Base-by-base conservation (phyloP, 1,284 basidiomycete species). In the Blastosporella zonata region DNA sequence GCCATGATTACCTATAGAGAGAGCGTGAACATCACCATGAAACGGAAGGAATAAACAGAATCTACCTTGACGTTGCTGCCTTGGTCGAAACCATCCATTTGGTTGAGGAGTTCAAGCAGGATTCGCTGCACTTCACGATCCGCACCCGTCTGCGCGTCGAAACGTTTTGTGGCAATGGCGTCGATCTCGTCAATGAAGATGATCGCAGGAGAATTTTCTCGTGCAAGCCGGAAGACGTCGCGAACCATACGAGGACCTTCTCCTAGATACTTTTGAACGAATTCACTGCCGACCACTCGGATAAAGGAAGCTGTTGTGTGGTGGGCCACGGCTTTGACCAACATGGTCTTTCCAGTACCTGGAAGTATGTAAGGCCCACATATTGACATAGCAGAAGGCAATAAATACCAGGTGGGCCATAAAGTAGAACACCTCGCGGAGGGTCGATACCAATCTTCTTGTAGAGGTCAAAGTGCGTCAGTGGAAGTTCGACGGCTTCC, bases 61-160 rank as follows among this genome's bases (percentile, higher is more conserved):
- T 58, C 70, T 64, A 92, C 94, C 83, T 99, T 99, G 66, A 99
- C 97, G 62, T 96, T 99, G 66, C 93, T 96, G 5, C 91, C 92
- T 69, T 99, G 97, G 69, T 99, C 97, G 71, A 99, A 99, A 56
- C 97, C 97, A 63, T 99, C 97, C 97, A 99, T 99, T 67, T 99
- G 97, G 67, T 97, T 99, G 54, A 99, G 78, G 53, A 99, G 73
- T 67, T 99, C 97, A n/a, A 99, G 84, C 56, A 99, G 69, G 64
- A 99, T 99, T 72, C 97, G 93, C 69, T 99, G 97, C 15, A 99
- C 97, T 72, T 99, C 97, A 59, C 97, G 82, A 72, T 99, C 97
- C 10, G 97, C 97, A 63, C 97, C 97, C 1, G 97, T 99, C 68
- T 99, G 97, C 2, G 97, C 97, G 63, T 99, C 97, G 73, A 99